Evolutionary conservation across 441 rosid genomes (phyloP), one percentile per base, ranked within the genome.

Genomic region (Dalechampia spathulata): DNA sequence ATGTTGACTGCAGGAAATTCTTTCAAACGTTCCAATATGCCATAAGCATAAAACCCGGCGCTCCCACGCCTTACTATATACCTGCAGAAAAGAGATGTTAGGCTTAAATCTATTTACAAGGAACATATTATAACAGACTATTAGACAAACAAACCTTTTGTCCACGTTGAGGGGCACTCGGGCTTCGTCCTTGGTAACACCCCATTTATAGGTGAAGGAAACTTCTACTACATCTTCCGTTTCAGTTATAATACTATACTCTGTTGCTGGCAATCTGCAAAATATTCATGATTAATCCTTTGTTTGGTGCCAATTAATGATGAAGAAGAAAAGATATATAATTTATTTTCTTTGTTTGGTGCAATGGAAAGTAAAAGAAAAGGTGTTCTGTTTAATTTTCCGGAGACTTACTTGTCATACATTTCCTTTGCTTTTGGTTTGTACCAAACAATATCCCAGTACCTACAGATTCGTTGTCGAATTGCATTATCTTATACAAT

Each of bases 1-100:
- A 88, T 79, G 28, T 79, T 72, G 17, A 81, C 78, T 34, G 76
- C 78, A 10, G 84, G 93, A 78, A 78, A 88, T 28, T 79, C 78
- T 23, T 67, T 47, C 15, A 67, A 68, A n/a, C 88, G 79, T 49
- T 88, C 83, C 39, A 88, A 49, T 41, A 88, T 77, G 38, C 78
- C 77, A 17, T 85, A 88, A 7, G 70, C 51, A 62, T 85, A 88
- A 45, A 85, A 40, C n/a, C 96, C 91, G 7, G 91, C 57, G 30
- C 52, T 34, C 10, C 83, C 81, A 0, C 75, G 68, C 15, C 77
- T 64, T 42, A 88, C 49, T 26, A 88, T 75, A 12, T 64, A 83
- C 68, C 94, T 85, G 68, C 47, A 27, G 8, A 45, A 36, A 41
- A 2, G n/a, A n/a, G n/a, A n/a, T n/a, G n/a, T n/a, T n/a, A n/a